Evolutionary conservation across 192 early-diverging fungal genomes (phyloP).

Genomic region (Coemansia sp.): DNA sequence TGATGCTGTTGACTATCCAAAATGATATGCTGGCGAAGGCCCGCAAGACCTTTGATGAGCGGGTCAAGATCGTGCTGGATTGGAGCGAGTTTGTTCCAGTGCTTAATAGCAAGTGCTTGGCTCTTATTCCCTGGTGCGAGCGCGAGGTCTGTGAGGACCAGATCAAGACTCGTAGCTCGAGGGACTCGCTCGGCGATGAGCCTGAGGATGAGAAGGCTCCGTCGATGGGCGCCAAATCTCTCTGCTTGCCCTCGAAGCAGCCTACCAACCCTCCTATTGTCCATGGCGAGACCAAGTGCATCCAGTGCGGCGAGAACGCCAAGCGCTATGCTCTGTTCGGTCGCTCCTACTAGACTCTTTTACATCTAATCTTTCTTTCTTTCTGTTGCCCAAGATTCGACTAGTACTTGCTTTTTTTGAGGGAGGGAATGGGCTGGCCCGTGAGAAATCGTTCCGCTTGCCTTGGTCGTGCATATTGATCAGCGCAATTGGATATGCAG

Average conservation of each 20-base stretch:
- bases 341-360: conserved; percentile 67
- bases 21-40: conserved; percentile 87
- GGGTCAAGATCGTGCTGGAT: conserved; percentile 71
- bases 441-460: conserved; percentile 1
- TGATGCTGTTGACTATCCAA: conserved; percentile 77
- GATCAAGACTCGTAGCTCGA: conserved; percentile 90
- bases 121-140: conserved; percentile 97
- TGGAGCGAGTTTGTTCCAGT: conserved; percentile 95
- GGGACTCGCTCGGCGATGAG: conserved; percentile 64
- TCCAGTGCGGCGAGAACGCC: conserved; percentile 73
- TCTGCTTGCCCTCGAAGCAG: conserved; percentile 96
- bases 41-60: conserved; percentile 69
- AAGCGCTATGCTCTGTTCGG: conserved; percentile 81
- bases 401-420: neutral
- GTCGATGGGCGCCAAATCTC: conserved; percentile 99
- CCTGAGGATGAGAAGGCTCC: conserved; percentile 94
- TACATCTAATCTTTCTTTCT: neutral
- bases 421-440: neutral
- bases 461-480: neutral
- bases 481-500: neutral
- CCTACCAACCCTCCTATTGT: conserved; percentile 79
- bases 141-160: conserved; percentile 85
- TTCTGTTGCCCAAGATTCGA: neutral
- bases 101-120: conserved; percentile 83
- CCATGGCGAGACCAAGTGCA: conserved; percentile 85